Evolutionary conservation across 257 asterid species (phyloP).

Genomic region (Ilex aquifolium): DNA sequence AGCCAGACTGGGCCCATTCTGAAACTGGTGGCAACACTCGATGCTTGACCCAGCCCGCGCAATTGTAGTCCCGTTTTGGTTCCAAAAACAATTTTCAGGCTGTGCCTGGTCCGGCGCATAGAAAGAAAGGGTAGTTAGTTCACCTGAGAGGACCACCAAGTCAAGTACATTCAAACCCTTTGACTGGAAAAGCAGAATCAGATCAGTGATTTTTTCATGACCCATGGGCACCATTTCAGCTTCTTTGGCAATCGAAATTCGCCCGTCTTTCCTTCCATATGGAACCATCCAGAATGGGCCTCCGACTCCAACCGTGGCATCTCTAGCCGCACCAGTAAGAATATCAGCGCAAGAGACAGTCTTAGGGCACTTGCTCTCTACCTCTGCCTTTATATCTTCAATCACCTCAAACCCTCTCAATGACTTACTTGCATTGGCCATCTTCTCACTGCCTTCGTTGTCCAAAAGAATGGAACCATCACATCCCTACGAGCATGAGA

Average conservation of each 20-base stretch:
- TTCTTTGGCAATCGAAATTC: constrained; percentile 49
- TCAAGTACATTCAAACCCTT: constrained; percentile 66
- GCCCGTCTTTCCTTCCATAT: constrained; percentile 77
- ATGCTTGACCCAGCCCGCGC: too few relatives aligned
- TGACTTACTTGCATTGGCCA: constrained; percentile 47
- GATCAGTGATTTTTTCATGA: constrained; percentile 51
- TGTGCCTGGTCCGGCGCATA: too few relatives aligned
- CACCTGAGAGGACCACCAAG: constrained; percentile 73
- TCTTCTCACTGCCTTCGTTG: constrained; percentile 53
- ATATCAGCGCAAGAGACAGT: constrained; percentile 87
- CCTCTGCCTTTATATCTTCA: constrained; percentile 55
- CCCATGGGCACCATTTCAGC: constrained; percentile 63
- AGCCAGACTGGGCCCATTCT: too few relatives aligned
- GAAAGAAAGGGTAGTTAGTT: neutral
- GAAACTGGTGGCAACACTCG: too few relatives aligned
- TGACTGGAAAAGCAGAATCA: constrained; percentile 45
- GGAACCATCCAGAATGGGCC: constrained; percentile 92
- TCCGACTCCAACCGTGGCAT: constrained; percentile 61
- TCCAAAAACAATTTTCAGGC: too few relatives aligned
- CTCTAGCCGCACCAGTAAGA: constrained; percentile 60
- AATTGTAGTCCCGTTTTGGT: too few relatives aligned
- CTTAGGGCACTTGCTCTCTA: constrained; percentile 59
- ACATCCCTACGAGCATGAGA: constrained; percentile 50
- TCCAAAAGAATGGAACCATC: constrained; percentile 67
- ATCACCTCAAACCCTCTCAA: constrained; percentile 62